Base-by-base conservation (phyloP, 192 early-diverging fungal genomes). In the Podila minutissima region DNA sequence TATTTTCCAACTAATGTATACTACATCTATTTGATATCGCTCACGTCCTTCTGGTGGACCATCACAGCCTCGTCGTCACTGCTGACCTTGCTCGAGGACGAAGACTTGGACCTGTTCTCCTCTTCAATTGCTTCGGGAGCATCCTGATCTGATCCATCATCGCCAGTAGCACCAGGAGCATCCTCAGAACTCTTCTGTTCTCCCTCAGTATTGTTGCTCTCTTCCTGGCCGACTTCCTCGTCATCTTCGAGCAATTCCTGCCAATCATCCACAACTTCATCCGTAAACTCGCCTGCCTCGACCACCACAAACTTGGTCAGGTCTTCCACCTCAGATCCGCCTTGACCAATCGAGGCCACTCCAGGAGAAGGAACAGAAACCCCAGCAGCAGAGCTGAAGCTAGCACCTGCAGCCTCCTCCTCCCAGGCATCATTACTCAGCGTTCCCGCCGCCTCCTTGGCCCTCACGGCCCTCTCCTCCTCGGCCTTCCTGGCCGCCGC, bases 191-290 rank as follows among this genome's bases (percentile, higher is more conserved):
- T 15, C 11, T 46, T 50, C 50, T 60, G 33, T 13, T 7, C 24
- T 35, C 37, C 53, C 33, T 49, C n/a, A 0, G 46, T 33, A 13
- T 17, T 41, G 26, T 28, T 22, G 9, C 32, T 28, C 5, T 41
- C 46, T 8, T 41, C 35, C 11, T 48, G 20, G 17, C 13, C 26
- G 24, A 26, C 20, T 49, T 60, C 58, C 1, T 58, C 66, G 19
- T 81, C 77, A 46, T 81, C 76, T 31, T 78, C 76, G 41, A 81
- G 29, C 5, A 81, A 71, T 15, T 81, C 77, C 19, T 81, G 77
- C 77, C 77, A 81, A 49, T 81, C 77, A 58, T 81, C 77, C 15
- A 81, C 77, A 6, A 81, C 77, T 12, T 81, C 77, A 10, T 60
- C 67, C 15, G 77, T 81, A 53, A 81, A 81, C 62, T 81, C 77